Conservation (phyloP, 306 rosid species). For the Styphnolobium japonicum region DNA sequence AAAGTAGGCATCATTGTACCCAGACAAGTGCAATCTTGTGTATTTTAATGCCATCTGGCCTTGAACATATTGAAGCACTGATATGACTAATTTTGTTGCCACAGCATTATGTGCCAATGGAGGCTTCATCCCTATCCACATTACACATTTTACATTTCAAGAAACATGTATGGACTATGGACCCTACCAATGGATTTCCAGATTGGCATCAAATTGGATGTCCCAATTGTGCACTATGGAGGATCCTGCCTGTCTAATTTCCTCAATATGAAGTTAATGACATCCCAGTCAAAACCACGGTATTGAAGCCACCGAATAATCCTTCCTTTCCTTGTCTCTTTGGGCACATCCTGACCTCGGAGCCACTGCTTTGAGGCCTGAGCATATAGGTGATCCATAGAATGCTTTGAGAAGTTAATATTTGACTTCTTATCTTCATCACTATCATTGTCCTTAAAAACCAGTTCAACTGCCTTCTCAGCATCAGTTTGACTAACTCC, state of each 20-base stretch:
- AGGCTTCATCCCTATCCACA: conserved; percentile 18
- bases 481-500: conserved; percentile 53
- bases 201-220: conserved; percentile 16
- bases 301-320: conserved; percentile 81
- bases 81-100: conserved; percentile 27
- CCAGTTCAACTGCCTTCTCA: conserved; percentile 54
- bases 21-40: background rate
- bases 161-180: conserved; percentile 38
- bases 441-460: conserved; percentile 37
- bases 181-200: conserved; percentile 30
- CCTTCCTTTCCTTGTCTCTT: conserved; percentile 74
- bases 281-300: conserved; percentile 76
- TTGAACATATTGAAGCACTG: conserved; percentile 12
- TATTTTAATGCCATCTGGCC: background rate
- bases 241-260: conserved; percentile 48
- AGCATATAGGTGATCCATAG: conserved; percentile 62
- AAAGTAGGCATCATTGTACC: conserved; percentile 3
- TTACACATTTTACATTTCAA: conserved; percentile 5
- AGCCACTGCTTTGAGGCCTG: conserved; percentile 89
- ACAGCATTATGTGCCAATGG: conserved; percentile 17
- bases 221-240: conserved; percentile 23
- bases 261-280: conserved; percentile 43
- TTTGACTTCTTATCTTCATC: conserved; percentile 34
- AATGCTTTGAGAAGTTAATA: conserved; percentile 37
- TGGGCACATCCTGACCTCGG: conserved; percentile 51